phyloP scores from a whole-genome alignment of 192 early-diverging fungal genomes.

The Coemansia sp. region DNA sequence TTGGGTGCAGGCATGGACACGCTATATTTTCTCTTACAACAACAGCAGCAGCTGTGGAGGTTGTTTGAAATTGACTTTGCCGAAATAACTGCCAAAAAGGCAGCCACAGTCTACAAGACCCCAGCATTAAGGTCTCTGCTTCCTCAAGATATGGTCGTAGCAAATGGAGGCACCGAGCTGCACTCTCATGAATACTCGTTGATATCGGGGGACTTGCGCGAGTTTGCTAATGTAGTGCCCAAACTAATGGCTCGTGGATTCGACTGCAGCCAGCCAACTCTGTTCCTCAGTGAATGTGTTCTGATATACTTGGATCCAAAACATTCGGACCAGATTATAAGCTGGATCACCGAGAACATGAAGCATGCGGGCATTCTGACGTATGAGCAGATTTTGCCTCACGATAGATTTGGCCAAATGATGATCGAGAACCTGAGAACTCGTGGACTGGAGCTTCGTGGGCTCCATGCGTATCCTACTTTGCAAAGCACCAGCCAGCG shows the following conservation, averaged over 20 bases:
- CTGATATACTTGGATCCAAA: conserved; percentile 80
- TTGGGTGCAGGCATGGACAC: conserved; percentile 94
- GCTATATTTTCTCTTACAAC: conserved; percentile 79
- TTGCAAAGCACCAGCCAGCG: conserved; percentile 68
- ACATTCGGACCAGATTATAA: conserved; percentile 65
- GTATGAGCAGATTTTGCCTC: conserved; percentile 91
- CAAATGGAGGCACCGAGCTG: conserved; percentile 72
- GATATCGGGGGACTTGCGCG: conserved; percentile 76
- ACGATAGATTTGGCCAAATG: conserved; percentile 86
- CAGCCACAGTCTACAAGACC: conserved; percentile 58
- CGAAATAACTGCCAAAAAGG: conserved; percentile 82
- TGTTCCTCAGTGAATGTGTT: conserved; percentile 93
- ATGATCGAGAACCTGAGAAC: conserved; percentile 85
- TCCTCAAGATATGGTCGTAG: conserved; percentile 29
- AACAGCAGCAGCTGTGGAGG: conserved; percentile 20
- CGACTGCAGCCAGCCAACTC: conserved; percentile 59
- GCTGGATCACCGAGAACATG: conserved; percentile 63
- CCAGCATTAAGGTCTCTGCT: conserved; percentile 40
- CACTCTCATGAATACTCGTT: conserved; percentile 66
- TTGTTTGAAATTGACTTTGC: conserved; percentile 95
- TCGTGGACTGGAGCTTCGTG: conserved; percentile 75
- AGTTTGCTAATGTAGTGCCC: conserved; percentile 62
- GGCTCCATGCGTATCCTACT: conserved; percentile 70
- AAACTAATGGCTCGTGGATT: conserved; percentile 57
- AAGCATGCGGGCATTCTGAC: conserved; percentile 61